phyloP scores from a whole-genome alignment of 805 yeast genomes.

The Starmera amethionina region DNA sequence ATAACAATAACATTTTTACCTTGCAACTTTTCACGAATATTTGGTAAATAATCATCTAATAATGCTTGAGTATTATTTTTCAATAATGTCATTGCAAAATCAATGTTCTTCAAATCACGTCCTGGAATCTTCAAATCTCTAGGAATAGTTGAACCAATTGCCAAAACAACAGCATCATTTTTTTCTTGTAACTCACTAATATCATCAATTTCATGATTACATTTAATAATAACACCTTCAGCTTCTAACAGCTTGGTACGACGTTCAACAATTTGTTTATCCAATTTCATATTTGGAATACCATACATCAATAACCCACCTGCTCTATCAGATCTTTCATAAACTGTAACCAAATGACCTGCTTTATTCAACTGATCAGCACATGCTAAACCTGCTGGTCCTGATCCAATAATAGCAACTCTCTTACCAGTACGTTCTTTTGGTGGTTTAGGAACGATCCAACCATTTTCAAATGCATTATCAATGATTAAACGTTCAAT shows the following conservation, averaged over 20 bases:
- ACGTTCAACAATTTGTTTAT: conserved; percentile 84
- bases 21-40: conserved; percentile 55
- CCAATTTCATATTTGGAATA: conserved; percentile 98
- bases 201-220: conserved; percentile 76
- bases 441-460: conserved; percentile 87
- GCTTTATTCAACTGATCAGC: conserved; percentile 97
- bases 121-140: conserved; percentile 93
- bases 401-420: conserved; percentile 88
- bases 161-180: conserved; percentile 79
- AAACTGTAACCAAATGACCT: conserved; percentile 86
- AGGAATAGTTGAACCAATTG: conserved; percentile 95
- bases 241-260: conserved; percentile 85
- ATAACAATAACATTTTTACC: conserved; percentile 93
- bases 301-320: conserved; percentile 99
- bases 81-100: conserved; percentile 89
- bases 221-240: conserved; percentile 77
- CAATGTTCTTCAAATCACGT: conserved; percentile 80
- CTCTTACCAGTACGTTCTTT: conserved; percentile 70
- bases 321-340: conserved; percentile 88
- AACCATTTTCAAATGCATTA: conserved; percentile 91
- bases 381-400: conserved; percentile 94
- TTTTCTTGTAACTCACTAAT: conserved; percentile 54
- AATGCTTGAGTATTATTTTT: conserved; percentile 85
- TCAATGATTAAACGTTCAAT: conserved; percentile 95
- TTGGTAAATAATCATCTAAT: conserved; percentile 70